These are phyloP conservation scores for Pseudozyma sp. DNA, from an alignment of 1,284 basidiomycete species.

Conservation along the genomic window DNA sequence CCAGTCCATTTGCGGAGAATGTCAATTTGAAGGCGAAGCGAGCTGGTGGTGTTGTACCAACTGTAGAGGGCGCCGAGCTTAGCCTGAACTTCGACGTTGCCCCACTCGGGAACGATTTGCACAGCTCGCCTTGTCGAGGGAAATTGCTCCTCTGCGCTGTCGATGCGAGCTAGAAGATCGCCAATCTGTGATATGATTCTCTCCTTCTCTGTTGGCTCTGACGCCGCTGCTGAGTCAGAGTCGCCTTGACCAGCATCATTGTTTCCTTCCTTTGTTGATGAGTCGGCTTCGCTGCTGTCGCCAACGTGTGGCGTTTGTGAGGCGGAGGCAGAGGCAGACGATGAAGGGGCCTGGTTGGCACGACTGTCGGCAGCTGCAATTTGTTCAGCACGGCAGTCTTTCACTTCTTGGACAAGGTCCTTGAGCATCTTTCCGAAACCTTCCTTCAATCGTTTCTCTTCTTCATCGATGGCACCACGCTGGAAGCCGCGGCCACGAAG, in stretches of 20 bases:
- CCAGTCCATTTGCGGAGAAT: conserved; percentile 67
- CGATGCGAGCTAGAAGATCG: conserved; percentile 57
- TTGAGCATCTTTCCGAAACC: conserved; percentile 83
- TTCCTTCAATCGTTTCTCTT: conserved; percentile 83
- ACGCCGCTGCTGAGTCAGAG: conserved; percentile 7
- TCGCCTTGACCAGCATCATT: conserved; percentile 14
- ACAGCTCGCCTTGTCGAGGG: conserved; percentile 58
- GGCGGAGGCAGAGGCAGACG: conserved; percentile 11
- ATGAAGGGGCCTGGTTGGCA: background rate
- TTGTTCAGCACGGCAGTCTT: conserved; percentile 75
- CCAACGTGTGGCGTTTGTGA: conserved; percentile 69
- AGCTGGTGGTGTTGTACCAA: conserved; percentile 64
- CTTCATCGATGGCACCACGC: conserved; percentile 80
- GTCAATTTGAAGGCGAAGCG: conserved; percentile 57
- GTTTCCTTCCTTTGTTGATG: conserved; percentile 4
- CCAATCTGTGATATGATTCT: conserved; percentile 49
- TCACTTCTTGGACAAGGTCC: conserved; percentile 83
- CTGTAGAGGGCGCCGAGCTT: conserved; percentile 64
- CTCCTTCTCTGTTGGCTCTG: conserved; percentile 42
- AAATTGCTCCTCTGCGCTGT: conserved; percentile 64
- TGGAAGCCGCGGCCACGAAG: conserved; percentile 74
- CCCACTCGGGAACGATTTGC: conserved; percentile 63
- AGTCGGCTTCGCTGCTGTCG: conserved; percentile 7
- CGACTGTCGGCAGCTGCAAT: conserved; percentile 62
- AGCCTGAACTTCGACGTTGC: conserved; percentile 46